Evolutionary conservation across 495 filamentous ascomycete species (phyloP).

Genomic region (Extremus antarcticus): DNA sequence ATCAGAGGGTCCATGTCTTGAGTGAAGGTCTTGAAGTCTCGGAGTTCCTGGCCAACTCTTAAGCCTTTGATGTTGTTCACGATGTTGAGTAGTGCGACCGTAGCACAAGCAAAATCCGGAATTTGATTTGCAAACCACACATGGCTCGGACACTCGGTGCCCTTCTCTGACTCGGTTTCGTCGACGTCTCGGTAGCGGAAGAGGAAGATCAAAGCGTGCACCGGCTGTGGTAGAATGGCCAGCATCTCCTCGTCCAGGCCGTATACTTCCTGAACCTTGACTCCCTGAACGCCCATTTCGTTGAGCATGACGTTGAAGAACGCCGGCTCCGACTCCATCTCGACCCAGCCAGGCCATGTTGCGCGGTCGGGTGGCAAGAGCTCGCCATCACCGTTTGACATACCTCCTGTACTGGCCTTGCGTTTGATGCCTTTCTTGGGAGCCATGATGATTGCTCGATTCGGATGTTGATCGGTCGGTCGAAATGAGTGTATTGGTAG

Average conservation of each 20-base stretch:
- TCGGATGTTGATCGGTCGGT: not conserved
- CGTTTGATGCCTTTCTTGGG: conserved; percentile 12
- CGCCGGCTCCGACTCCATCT: conserved; percentile 86
- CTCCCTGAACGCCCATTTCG: conserved; percentile 61
- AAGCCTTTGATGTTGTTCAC: conserved; percentile 67
- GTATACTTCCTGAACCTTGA: conserved; percentile 71
- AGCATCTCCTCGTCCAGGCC: conserved; percentile 59
- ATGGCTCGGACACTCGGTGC: conserved; percentile 45
- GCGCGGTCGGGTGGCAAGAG: conserved; percentile 5
- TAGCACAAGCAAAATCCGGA: conserved; percentile 72
- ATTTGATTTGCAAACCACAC: conserved; percentile 96
- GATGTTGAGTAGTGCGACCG: conserved; percentile 79
- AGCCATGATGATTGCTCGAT: conserved; percentile 5
- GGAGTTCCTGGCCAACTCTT: conserved; percentile 54
- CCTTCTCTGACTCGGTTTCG: conserved; percentile 41
- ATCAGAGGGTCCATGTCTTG: conserved; percentile 54
- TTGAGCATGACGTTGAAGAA: conserved; percentile 77
- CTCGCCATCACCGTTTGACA: not conserved
- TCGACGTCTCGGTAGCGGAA: conserved; percentile 44
- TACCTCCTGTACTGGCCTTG: not conserved
- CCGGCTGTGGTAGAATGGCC: conserved; percentile 45
- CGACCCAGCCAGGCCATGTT: conserved; percentile 68
- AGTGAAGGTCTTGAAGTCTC: conserved; percentile 61
- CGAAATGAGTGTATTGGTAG: too few relatives aligned
- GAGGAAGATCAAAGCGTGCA: conserved; percentile 53